phyloP scores from a whole-genome alignment of 1,284 basidiomycete species.

The Ceratobasidium theobromae region DNA sequence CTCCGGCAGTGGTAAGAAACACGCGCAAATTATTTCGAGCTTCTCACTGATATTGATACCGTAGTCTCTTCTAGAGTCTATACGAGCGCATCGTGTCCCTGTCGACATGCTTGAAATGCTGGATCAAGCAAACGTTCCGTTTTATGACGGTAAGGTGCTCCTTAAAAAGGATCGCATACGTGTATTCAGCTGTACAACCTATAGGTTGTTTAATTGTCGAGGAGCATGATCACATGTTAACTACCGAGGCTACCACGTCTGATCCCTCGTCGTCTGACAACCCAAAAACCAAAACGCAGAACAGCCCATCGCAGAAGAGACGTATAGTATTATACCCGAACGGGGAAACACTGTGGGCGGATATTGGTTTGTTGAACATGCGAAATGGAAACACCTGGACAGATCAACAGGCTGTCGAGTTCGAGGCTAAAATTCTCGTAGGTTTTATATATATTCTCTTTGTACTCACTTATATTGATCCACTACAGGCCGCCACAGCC shows the following conservation, averaged over 20 bases:
- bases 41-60: slow-evolving; percentile 35
- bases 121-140: slow-evolving; percentile 65
- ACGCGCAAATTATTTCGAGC: neutral
- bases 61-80: slow-evolving; percentile 74
- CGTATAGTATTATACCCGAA: slow-evolving; percentile 73
- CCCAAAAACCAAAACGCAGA: slow-evolving; percentile 49
- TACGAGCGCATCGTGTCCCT: slow-evolving; percentile 74
- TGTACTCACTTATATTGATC: slow-evolving; percentile 22
- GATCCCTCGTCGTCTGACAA: slow-evolving; percentile 1
- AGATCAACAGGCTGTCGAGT: slow-evolving; percentile 65
- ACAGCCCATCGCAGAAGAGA: slow-evolving; percentile 54
- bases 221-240: slow-evolving; percentile 62
- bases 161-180: neutral
- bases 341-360: slow-evolving; percentile 70
- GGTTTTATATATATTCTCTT: slow-evolving; percentile 39
- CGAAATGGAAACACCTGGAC: slow-evolving; percentile 59
- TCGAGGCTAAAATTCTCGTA: slow-evolving; percentile 71
- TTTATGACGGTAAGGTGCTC: slow-evolving; percentile 66
- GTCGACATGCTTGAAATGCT: slow-evolving; percentile 78
- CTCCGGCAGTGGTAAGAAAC: slow-evolving; percentile 5
- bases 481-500: slow-evolving; percentile 61
- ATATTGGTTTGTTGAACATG: slow-evolving; percentile 67
- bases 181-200: slow-evolving; percentile 1
- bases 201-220: slow-evolving; percentile 80
- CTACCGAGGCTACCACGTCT: slow-evolving; percentile 15